These are phyloP conservation scores for Platismatia glauca DNA, from an alignment of 495 filamentous ascomycete genomes.

Conservation along the genomic window DNA sequence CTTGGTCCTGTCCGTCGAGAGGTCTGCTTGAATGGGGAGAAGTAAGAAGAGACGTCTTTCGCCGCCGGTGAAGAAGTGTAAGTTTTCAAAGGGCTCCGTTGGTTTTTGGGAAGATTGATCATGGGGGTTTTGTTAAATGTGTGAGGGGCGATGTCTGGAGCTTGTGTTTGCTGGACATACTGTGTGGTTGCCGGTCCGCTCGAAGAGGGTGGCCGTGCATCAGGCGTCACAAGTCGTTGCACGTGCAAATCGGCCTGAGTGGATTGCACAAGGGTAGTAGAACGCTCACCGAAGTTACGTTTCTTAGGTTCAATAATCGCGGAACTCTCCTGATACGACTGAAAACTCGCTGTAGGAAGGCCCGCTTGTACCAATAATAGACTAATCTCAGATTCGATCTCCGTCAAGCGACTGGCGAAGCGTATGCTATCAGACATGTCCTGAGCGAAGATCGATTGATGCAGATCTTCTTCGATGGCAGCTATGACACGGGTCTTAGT, in stretches of 20 bases:
- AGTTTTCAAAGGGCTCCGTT: conserved; percentile 16
- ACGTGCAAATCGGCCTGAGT: conserved; percentile 15
- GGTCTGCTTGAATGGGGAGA: conserved; percentile 22
- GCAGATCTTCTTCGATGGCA: conserved; percentile 16
- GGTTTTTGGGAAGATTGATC: not conserved
- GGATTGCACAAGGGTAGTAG: conserved; percentile 22
- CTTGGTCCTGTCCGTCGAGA: not conserved
- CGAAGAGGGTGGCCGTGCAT: not conserved
- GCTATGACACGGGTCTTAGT: conserved; percentile 18
- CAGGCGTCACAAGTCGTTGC: not conserved
- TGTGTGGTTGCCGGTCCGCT: conserved; percentile 15
- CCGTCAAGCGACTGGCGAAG: conserved; percentile 7
- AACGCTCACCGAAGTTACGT: not conserved
- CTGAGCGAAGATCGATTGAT: conserved; percentile 9
- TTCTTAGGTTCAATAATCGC: not conserved
- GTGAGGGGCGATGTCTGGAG: not conserved
- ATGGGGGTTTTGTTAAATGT: conserved; percentile 8
- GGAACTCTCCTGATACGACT: not conserved
- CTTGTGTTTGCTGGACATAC: conserved; percentile 26
- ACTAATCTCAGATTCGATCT: conserved; percentile 20
- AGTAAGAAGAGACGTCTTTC: conserved; percentile 22
- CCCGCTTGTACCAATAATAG: conserved; percentile 11
- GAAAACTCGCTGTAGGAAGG: conserved; percentile 3
- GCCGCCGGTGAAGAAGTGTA: conserved; percentile 17
- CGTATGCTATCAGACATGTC: conserved; percentile 13